These are phyloP conservation scores for Lasiodiplodia citricola DNA, from an alignment of 2,329 filamentous ascomycete genomes.

Conservation along the genomic window DNA sequence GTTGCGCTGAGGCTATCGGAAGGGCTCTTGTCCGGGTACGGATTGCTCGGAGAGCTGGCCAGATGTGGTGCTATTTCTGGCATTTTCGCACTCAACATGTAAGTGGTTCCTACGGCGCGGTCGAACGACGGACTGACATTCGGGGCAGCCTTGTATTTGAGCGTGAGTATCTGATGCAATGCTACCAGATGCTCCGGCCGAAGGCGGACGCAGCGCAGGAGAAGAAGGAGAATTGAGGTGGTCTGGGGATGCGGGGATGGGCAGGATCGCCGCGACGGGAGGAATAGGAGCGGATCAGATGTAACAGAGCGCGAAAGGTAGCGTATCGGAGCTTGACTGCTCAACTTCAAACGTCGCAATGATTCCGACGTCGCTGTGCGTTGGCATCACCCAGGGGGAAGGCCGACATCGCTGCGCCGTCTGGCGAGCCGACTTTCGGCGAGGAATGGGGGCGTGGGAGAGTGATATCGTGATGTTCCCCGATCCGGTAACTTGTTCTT, in stretches of 20 bases:
- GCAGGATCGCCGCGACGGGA: not conserved
- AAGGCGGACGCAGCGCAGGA: conserved; percentile 15
- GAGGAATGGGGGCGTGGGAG: not conserved
- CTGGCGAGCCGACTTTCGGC: conserved; percentile 18
- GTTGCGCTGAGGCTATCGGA: conserved; percentile 41
- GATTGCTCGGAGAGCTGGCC: conserved; percentile 49
- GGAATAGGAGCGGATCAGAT: not conserved
- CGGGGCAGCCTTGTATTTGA: conserved; percentile 36
- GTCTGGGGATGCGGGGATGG: not conserved
- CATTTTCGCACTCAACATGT: conserved; percentile 44
- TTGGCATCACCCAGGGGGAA: not conserved
- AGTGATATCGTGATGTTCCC: conserved; percentile 7
- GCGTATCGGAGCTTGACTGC: not conserved
- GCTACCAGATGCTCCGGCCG: conserved; percentile 40
- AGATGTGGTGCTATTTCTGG: conserved; percentile 45
- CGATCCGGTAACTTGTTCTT: not conserved
- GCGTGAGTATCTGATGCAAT: conserved; percentile 39
- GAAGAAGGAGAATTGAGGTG: conserved; percentile 19
- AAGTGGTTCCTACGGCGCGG: conserved; percentile 31
- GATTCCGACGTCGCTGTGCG: conserved; percentile 15
- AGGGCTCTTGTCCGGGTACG: conserved; percentile 39
- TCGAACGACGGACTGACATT: not conserved
- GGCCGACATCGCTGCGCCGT: conserved; percentile 13
- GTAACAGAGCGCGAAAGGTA: not conserved
- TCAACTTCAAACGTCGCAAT: conserved; percentile 21